Percentiles rank a stretch among this genome's conserved stretches.
Evolutionary conservation across 768 basidiomycete genomes (phyloP).

Genomic region (Lentinula edodes): DNA sequence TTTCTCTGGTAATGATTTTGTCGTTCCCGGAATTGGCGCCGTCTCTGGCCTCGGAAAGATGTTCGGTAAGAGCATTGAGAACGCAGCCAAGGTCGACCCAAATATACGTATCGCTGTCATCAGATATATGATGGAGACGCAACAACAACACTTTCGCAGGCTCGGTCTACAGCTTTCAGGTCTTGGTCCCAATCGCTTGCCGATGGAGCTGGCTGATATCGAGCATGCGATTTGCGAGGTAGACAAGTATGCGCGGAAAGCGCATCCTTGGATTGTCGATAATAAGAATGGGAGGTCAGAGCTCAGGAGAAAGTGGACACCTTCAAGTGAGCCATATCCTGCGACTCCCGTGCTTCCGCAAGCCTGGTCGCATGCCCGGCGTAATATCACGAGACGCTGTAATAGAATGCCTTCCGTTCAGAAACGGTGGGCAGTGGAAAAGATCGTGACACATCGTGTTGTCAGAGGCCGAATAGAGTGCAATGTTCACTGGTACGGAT

Average conservation of each 20-base stretch:
- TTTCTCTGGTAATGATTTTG: conserved; percentile 66
- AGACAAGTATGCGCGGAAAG: conserved; percentile 69
- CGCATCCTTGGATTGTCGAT: conserved; percentile 41
- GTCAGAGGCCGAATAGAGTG: conserved; percentile 27
- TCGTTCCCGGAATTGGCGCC: conserved; percentile 64
- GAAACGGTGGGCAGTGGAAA: conserved; percentile 36
- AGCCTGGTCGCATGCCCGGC: conserved; percentile 50
- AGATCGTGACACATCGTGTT: conserved; percentile 32
- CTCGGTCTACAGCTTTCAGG: conserved; percentile 49
- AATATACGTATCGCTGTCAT: conserved; percentile 44
- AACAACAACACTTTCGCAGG: conserved; percentile 55
- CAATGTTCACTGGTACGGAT: conserved; percentile 52
- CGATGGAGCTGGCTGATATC: conserved; percentile 63
- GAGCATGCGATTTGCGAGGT: conserved; percentile 79
- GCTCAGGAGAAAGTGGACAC: conserved; percentile 31
- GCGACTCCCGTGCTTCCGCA: conserved; percentile 35
- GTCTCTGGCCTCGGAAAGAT: conserved; percentile 62
- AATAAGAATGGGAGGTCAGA: conserved; percentile 25
- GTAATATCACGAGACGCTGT: conserved; percentile 28
- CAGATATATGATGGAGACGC: conserved; percentile 56
- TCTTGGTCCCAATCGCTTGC: conserved; percentile 40
- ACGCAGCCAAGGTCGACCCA: conserved; percentile 17
- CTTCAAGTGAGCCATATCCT: conserved; percentile 19
- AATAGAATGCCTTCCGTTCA: conserved; percentile 29
- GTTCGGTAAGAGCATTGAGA: conserved; percentile 41